Conservation (phyloP, 2,329 filamentous ascomycete species). For the Sphaerulina musiva region DNA sequence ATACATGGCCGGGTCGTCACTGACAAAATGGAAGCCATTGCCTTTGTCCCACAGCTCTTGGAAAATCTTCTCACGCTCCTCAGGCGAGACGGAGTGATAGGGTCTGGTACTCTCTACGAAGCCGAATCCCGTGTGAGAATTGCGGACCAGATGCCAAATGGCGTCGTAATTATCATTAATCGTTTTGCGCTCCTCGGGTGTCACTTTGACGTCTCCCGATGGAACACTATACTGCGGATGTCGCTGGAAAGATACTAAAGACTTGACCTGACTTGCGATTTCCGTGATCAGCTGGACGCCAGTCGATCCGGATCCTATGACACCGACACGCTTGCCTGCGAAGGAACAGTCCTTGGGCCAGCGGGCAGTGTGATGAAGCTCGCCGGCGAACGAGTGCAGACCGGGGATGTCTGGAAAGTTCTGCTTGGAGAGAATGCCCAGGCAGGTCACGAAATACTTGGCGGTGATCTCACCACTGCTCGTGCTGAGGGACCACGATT, state of each 20-base stretch:
- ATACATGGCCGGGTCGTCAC: neutral
- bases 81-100: constrained; percentile 22
- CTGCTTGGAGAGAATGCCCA: constrained; percentile 36
- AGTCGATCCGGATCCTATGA: constrained; percentile 41
- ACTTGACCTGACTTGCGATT: constrained; percentile 27
- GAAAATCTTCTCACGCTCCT: constrained; percentile 43
- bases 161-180: constrained; percentile 17
- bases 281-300: constrained; percentile 37
- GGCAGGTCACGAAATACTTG: constrained; percentile 35
- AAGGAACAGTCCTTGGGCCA: constrained; percentile 33
- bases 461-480: constrained; percentile 10
- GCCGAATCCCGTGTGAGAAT: constrained; percentile 32
- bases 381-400: constrained; percentile 36
- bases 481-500: constrained; percentile 11
- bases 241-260: constrained; percentile 33
- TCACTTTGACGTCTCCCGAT: constrained; percentile 27
- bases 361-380: constrained; percentile 37
- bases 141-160: constrained; percentile 30
- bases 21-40: constrained; percentile 45
- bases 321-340: constrained; percentile 35
- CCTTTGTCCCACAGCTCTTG: constrained; percentile 46
- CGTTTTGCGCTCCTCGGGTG: constrained; percentile 25
- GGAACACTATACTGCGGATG: constrained; percentile 37
- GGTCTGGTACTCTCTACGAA: constrained; percentile 28
- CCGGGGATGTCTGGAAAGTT: constrained; percentile 36